Conservation (phyloP, 2,329 filamentous ascomycete genomes). For the Ceratocystis colombiana region DNA sequence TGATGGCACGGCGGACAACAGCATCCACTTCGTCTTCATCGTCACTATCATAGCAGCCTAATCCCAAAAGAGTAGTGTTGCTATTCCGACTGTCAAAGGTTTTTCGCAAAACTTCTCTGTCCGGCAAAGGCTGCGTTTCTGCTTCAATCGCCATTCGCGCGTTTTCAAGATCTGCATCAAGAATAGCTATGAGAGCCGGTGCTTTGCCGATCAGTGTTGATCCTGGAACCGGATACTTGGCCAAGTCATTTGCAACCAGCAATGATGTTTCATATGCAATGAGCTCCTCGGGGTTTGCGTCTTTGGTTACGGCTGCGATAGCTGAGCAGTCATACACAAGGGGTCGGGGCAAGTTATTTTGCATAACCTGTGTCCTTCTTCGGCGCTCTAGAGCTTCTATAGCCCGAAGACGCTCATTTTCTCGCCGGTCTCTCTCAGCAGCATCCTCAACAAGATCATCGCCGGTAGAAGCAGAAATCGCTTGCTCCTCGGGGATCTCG, state of each 20-base stretch:
- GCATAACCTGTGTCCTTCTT: constrained; percentile 83
- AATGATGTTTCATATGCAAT: constrained; percentile 69
- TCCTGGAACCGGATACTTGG: constrained; percentile 60
- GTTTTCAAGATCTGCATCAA: constrained; percentile 61
- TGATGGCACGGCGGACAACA: constrained; percentile 60
- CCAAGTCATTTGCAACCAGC: constrained; percentile 72
- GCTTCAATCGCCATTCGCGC: constrained; percentile 68
- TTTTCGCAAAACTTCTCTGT: constrained; percentile 42
- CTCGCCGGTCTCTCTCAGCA: constrained; percentile 68
- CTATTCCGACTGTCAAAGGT: constrained; percentile 45
- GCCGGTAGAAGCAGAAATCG: constrained; percentile 42
- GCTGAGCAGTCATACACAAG: constrained; percentile 58
- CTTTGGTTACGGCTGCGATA: constrained; percentile 44
- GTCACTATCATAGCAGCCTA: constrained; percentile 70
- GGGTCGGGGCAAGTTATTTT: constrained; percentile 71
- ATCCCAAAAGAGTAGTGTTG: constrained; percentile 58
- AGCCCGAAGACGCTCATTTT: constrained; percentile 62
- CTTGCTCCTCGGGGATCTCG: constrained; percentile 74
- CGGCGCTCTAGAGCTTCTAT: constrained; percentile 67
- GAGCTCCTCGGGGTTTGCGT: constrained; percentile 54
- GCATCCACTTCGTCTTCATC: constrained; percentile 58
- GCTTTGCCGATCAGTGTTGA: constrained; percentile 53
- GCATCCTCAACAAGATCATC: constrained; percentile 47
- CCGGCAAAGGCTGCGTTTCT: constrained; percentile 49
- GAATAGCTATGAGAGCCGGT: constrained; percentile 51